phyloP scores from a whole-genome alignment of 495 filamentous ascomycete genomes.

The Parathielavia appendiculata region DNA sequence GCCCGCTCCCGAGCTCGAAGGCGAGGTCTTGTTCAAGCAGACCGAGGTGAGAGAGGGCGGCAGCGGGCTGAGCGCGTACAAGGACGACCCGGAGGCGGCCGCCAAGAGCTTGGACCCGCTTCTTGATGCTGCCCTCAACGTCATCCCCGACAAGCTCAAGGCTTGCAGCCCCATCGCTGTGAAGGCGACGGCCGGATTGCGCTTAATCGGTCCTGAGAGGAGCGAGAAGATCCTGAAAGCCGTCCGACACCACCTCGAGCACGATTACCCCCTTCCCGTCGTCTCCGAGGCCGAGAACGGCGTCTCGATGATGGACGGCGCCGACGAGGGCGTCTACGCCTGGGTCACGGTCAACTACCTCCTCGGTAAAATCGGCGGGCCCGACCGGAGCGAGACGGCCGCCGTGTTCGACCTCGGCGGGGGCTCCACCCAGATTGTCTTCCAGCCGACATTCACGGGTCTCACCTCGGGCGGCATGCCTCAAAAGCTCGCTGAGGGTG shows the following conservation, averaged over 20 bases:
- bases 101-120: slow-evolving; percentile 84
- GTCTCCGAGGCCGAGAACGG: slow-evolving; percentile 78
- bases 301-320: slow-evolving; percentile 93
- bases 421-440: slow-evolving; percentile 96
- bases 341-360: slow-evolving; percentile 99
- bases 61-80: slow-evolving; percentile 82
- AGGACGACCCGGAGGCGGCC: slow-evolving; percentile 75
- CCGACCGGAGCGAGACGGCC: slow-evolving; percentile 82
- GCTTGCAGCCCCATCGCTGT: slow-evolving; percentile 86
- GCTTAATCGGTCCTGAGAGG: slow-evolving; percentile 75
- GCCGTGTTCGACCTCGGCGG: slow-evolving; percentile 95
- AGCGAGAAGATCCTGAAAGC: slow-evolving; percentile 80
- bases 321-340: slow-evolving; percentile 94
- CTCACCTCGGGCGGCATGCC: slow-evolving; percentile 75
- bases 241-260: slow-evolving; percentile 80
- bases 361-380: slow-evolving; percentile 91
- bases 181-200: slow-evolving; percentile 91
- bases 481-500: slow-evolving; percentile 75
- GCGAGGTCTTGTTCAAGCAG: slow-evolving; percentile 78
- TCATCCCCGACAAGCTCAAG: slow-evolving; percentile 81
- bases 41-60: slow-evolving; percentile 66
- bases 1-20: slow-evolving; percentile 85
- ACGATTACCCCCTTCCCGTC: slow-evolving; percentile 86
- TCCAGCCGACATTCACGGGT: slow-evolving; percentile 85
- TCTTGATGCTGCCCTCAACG: slow-evolving; percentile 75